These are phyloP conservation scores for Amanita polypyramis DNA, from an alignment of 768 basidiomycete genomes.

Conservation along the genomic window DNA sequence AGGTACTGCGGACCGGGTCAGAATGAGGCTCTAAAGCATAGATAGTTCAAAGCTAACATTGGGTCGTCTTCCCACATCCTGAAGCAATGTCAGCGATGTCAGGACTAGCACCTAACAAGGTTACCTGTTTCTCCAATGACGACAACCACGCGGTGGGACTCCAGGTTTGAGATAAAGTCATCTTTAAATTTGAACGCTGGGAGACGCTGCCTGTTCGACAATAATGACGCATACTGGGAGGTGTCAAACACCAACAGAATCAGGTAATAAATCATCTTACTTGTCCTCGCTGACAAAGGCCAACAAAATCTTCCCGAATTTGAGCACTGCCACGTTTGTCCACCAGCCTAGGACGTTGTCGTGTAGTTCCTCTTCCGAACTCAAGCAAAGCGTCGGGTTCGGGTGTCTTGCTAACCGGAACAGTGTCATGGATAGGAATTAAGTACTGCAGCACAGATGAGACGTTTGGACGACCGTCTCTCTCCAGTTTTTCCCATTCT, in stretches of 20 bases:
- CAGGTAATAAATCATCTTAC: conserved; percentile 12
- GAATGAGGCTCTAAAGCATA: background rate
- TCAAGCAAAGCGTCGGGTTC: background rate
- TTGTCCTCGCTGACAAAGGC: conserved; percentile 27
- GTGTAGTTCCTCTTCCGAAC: background rate
- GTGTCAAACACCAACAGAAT: background rate
- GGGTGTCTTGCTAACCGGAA: background rate
- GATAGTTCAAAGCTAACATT: conserved; percentile 33
- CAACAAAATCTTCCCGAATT: conserved; percentile 44
- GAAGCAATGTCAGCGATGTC: background rate
- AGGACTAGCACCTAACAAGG: conserved; percentile 4
- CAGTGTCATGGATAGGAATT: conserved; percentile 21
- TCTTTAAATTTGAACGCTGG: conserved; percentile 69
- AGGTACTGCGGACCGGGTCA: conserved; percentile 43
- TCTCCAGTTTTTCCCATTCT: conserved; percentile 56
- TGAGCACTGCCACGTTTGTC: conserved; percentile 34
- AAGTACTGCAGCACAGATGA: conserved; percentile 56
- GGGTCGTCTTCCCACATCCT: conserved; percentile 90
- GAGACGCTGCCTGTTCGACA: conserved; percentile 45
- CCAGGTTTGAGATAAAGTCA: conserved; percentile 49
- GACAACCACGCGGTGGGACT: conserved; percentile 56
- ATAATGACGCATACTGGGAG: conserved; percentile 41
- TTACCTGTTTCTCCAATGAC: conserved; percentile 87
- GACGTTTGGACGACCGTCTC: conserved; percentile 68
- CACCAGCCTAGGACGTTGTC: background rate